Evolutionary conservation across 2,329 filamentous ascomycete genomes (phyloP), one percentile per base, ranked within the genome.

Genomic region (Sphaceloma murrayae): DNA sequence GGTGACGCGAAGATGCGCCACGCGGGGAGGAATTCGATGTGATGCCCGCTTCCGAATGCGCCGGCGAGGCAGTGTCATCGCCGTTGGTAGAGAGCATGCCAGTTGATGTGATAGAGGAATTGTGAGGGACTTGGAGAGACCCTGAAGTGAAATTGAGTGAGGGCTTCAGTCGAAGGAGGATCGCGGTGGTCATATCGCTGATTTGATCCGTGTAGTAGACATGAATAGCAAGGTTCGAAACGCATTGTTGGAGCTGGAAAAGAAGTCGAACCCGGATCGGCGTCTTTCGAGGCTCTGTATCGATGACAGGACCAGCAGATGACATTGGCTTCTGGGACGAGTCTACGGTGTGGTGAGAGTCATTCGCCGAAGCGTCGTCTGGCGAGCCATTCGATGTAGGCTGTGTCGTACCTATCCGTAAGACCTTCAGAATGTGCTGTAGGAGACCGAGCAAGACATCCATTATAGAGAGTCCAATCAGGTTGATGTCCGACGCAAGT

Each of bases 171-270:
- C 86, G 80, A 21, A 75, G 67, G 11, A 96, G 67, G 33, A 96
- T 80, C 1, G 85, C 78, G 14, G 79, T 75, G 42, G 95, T 78
- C 86, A 96, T 95, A 62, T 98, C 91, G 1, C 84, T 80, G 45
- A 96, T 85, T 62, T 98, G 91, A 54, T 96, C 89, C 1, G 85
- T 85, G 60, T 98, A 98, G 67, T 98, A 98, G 22, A 95, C 80
- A 58, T 98, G 91, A 1, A 85, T 94, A 2, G 88, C 87, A 19
- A 98, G 69, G 58, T 88, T 78, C n/a, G 86, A 86, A 49, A 95
- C 87, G 63, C 85, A 94, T 53, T 76, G 73, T 59, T 91, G 81
- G 11, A 96, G 72, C 22, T 80, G 75, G 24, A 69, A 62, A 19
- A 94, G 66, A 11, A 95, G 69, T 52, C 80, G 73, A 50, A 72